phyloP scores from a whole-genome alignment of 306 rosid genomes.

The Vigna reflexopilosa region DNA sequence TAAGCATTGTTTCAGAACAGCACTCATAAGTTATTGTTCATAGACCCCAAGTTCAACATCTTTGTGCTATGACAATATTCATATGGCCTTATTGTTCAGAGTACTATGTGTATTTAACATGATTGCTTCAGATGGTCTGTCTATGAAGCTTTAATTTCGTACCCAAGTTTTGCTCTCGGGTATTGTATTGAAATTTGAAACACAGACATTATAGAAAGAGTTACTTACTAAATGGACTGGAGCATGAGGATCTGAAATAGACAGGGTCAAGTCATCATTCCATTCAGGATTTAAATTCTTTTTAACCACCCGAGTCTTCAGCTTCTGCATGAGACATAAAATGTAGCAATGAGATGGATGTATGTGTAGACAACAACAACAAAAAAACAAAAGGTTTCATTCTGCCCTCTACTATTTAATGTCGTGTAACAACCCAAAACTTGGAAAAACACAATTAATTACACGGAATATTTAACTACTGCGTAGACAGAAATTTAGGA shows the following conservation, averaged over 20 bases:
- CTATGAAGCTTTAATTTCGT: not conserved
- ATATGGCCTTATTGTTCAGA: constrained; percentile 15
- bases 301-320: constrained; percentile 77
- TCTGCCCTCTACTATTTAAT: not conserved
- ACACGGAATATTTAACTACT: not conserved
- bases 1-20: not conserved
- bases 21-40: not conserved
- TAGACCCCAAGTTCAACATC: constrained; percentile 24
- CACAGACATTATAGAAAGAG: constrained; percentile 19
- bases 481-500: not conserved
- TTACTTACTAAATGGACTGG: constrained; percentile 72
- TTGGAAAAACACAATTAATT: not conserved
- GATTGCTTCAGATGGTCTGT: not conserved
- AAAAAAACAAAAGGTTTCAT: not conserved
- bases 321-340: constrained; percentile 57
- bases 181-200: constrained; percentile 1
- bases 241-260: constrained; percentile 63
- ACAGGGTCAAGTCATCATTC: constrained; percentile 85
- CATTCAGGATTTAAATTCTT: constrained; percentile 80
- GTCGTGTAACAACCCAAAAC: not conserved
- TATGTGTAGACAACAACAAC: not conserved
- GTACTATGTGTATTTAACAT: not conserved
- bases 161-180: not conserved
- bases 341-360: constrained; percentile 38
- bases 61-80: constrained; percentile 16